Evolutionary conservation across 2,329 filamentous ascomycete genomes (phyloP).

Genomic region (Pseudogymnoascus sp.): DNA sequence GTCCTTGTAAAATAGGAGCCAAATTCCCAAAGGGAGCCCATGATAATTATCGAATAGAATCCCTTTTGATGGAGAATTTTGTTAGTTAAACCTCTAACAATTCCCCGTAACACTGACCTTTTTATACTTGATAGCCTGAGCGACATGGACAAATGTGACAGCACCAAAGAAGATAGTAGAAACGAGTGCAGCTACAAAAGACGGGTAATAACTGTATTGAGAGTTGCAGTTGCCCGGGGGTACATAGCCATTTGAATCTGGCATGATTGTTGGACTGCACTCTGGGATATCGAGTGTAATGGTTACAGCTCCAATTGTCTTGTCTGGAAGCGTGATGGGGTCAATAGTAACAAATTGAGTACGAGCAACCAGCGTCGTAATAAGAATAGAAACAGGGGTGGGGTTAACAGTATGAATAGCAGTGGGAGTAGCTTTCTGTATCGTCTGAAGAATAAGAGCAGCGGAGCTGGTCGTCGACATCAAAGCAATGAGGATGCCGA

Average conservation of each 20-base stretch:
- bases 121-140: conserved; percentile 30
- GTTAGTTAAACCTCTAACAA: not conserved
- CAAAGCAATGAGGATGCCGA: not conserved
- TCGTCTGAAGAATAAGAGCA: not conserved
- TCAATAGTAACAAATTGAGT: conserved; percentile 26
- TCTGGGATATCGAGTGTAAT: conserved; percentile 31
- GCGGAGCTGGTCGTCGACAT: not conserved
- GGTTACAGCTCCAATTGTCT: conserved; percentile 24
- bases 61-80: conserved; percentile 14
- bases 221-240: conserved; percentile 30
- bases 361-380: not conserved
- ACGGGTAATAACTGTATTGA: conserved; percentile 33
- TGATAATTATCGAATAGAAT: conserved; percentile 38
- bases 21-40: conserved; percentile 37
- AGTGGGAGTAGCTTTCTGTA: not conserved
- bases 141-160: conserved; percentile 27
- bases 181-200: conserved; percentile 29
- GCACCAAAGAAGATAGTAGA: conserved; percentile 32
- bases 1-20: conserved; percentile 33
- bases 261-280: conserved; percentile 30
- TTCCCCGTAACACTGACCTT: conserved; percentile 21
- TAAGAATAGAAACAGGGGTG: not conserved
- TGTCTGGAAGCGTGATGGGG: conserved; percentile 23
- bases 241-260: conserved; percentile 32
- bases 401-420: not conserved